Percentiles rank a stretch among this genome's conserved stretches.
These are phyloP conservation scores for Aspergillus latus DNA, from an alignment of 2,329 filamentous ascomycete genomes.

Conservation along the genomic window DNA sequence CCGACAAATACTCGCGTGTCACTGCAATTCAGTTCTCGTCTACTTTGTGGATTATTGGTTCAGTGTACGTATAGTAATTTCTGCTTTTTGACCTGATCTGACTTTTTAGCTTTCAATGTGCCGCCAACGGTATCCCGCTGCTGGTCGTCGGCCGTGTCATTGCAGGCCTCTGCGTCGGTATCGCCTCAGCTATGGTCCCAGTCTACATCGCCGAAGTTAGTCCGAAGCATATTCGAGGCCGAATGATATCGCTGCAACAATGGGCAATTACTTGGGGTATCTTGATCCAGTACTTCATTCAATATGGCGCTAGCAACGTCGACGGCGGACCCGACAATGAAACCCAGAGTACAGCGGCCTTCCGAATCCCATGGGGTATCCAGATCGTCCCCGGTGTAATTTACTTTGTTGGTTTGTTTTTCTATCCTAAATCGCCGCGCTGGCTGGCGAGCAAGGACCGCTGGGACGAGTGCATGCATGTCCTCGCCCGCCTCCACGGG, in stretches of 20 bases:
- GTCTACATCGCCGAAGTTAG: slow-evolving; percentile 69
- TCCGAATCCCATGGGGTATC: slow-evolving; percentile 63
- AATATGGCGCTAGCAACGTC: slow-evolving; percentile 46
- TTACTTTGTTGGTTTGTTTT: slow-evolving; percentile 55
- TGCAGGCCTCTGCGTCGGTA: slow-evolving; percentile 70
- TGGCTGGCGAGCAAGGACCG: slow-evolving; percentile 63
- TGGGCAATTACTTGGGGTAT: slow-evolving; percentile 72
- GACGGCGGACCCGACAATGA: slow-evolving; percentile 47
- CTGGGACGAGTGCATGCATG: slow-evolving; percentile 52
- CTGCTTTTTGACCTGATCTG: slow-evolving; percentile 9
- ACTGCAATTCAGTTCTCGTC: slow-evolving; percentile 52
- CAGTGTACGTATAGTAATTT: slow-evolving; percentile 9
- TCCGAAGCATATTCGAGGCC: slow-evolving; percentile 53
- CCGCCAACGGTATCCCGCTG: slow-evolving; percentile 66
- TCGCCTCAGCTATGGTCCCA: slow-evolving; percentile 68
- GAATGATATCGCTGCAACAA: slow-evolving; percentile 69
- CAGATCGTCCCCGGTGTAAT: slow-evolving; percentile 61
- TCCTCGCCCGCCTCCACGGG: slow-evolving; percentile 59
- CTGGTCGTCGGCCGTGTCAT: slow-evolving; percentile 68
- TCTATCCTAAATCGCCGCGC: slow-evolving; percentile 58
- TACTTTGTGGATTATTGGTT: slow-evolving; percentile 47
- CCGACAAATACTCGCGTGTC: slow-evolving; percentile 53
- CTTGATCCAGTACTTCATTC: slow-evolving; percentile 63
- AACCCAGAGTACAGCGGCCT: slow-evolving; percentile 58
- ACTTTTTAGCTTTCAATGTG: slow-evolving; percentile 55